Evolutionary conservation across 164 flowering plant species (phyloP), one percentile per base, ranked within the genome.

Genomic region (Sedum album): DNA sequence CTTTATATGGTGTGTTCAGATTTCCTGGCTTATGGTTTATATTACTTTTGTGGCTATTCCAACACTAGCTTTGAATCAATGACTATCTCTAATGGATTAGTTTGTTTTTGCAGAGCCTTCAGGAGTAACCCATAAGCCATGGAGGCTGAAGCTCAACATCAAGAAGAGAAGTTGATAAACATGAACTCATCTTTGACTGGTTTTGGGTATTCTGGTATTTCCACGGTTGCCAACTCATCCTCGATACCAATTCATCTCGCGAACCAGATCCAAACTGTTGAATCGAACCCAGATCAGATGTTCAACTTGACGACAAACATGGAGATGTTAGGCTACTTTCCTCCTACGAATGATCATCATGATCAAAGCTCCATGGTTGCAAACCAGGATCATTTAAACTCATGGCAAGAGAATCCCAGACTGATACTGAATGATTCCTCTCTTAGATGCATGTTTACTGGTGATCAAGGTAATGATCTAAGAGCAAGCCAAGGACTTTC

Each of bases 401-500:
- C 66, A 11, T 77, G 80, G 79, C 81, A 72, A 20, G 78, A 82
- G 65, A 72, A 79, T 44, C 75, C 25, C 66, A 71, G 77, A 67
- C 46, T 77, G 51, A 21, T 77, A 2, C 70, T 79, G 20, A 82
- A 85, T 62, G 81, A 81, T 63, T 76, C 81, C 28, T 71, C 77
- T 28, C 20, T 78, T 44, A 65, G 84, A 67, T 81, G 83, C 77
- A 84, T 84, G 15, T 86, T 84, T 57, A 82, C 90, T 18, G 82
- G 88, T 74, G 88, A 85, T 8, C 48, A 42, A 78, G 85, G 79
- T 20, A 83, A 79, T 60, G 87, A 83, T 28, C 62, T 26, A 61
- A 76, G 87, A 72, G 84, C 88, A 20, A 86, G 88, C 70, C 95
- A 86, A 73, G 93, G 93, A 5, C 87, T 89, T 20, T 89, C 92